Evolutionary conservation across 2,329 filamentous ascomycete species (phyloP).

Genomic region (Emmonsiellopsis sp.): DNA sequence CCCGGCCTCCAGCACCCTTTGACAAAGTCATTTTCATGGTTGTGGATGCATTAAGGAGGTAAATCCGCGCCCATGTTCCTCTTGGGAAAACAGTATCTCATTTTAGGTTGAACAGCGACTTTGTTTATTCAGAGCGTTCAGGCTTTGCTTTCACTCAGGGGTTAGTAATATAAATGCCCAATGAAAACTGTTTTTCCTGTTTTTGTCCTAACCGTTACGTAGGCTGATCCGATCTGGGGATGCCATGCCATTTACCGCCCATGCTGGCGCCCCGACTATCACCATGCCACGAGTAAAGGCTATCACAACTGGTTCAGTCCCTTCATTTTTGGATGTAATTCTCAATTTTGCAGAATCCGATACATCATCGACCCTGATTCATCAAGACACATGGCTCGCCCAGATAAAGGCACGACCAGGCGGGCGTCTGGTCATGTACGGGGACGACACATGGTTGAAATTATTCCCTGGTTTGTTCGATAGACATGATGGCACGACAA

Average conservation of each 20-base stretch:
- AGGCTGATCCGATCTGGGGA: slow-evolving; percentile 76
- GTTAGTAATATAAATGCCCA: slow-evolving; percentile 37
- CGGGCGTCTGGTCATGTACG: slow-evolving; percentile 85
- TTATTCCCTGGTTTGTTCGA: slow-evolving; percentile 85
- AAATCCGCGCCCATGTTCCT: slow-evolving; percentile 14
- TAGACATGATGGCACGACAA: slow-evolving; percentile 83
- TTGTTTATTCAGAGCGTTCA: slow-evolving; percentile 74
- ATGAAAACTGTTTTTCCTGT: not conserved
- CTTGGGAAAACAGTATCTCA: not conserved
- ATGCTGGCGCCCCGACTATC: slow-evolving; percentile 93
- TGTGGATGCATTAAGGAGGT: slow-evolving; percentile 88
- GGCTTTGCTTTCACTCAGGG: slow-evolving; percentile 83
- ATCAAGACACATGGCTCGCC: slow-evolving; percentile 91
- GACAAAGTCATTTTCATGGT: slow-evolving; percentile 95
- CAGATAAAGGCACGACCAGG: slow-evolving; percentile 67
- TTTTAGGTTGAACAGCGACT: slow-evolving; percentile 55
- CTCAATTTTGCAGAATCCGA: slow-evolving; percentile 94
- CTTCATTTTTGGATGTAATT: slow-evolving; percentile 93
- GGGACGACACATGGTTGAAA: slow-evolving; percentile 97
- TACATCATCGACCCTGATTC: slow-evolving; percentile 74
- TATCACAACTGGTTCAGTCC: slow-evolving; percentile 95
- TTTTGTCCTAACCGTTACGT: slow-evolving; percentile 10
- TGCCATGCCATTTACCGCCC: slow-evolving; percentile 87
- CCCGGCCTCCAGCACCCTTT: slow-evolving; percentile 61
- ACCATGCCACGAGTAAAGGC: slow-evolving; percentile 98